phyloP scores from a whole-genome alignment of 805 yeast genomes.

The Schwanniomyces polymorphus region DNA sequence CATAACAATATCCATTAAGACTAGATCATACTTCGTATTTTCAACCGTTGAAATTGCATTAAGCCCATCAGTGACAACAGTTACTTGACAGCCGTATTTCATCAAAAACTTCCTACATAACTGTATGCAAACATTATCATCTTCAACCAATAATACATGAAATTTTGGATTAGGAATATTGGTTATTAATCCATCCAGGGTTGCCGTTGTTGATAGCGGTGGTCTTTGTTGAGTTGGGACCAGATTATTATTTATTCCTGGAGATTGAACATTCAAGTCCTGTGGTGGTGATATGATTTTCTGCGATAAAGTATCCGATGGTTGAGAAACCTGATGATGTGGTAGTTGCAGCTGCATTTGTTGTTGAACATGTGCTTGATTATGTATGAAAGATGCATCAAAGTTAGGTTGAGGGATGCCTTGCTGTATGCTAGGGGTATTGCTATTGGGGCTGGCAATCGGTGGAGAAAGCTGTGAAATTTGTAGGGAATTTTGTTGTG shows the following conservation, averaged over 20 bases:
- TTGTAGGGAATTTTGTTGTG: slow-evolving; percentile 6
- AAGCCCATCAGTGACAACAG: slow-evolving; percentile 89
- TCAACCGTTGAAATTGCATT: slow-evolving; percentile 80
- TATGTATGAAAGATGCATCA: slow-evolving; percentile 2
- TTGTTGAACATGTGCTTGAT: neutral
- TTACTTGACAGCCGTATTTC: slow-evolving; percentile 90
- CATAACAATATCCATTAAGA: slow-evolving; percentile 86
- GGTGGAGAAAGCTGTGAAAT: slow-evolving; percentile 8
- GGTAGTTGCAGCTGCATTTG: slow-evolving; percentile 4
- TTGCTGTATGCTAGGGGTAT: neutral
- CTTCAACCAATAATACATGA: slow-evolving; percentile 77
- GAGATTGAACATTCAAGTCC: slow-evolving; percentile 11
- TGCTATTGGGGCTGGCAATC: slow-evolving; percentile 6
- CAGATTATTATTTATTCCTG: slow-evolving; percentile 6
- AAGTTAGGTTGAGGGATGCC: slow-evolving; percentile 1
- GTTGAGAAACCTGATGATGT: slow-evolving; percentile 5
- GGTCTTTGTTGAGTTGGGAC: neutral
- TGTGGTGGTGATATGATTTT: slow-evolving; percentile 14
- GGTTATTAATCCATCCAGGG: slow-evolving; percentile 16
- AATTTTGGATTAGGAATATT: slow-evolving; percentile 46
- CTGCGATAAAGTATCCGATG: slow-evolving; percentile 11
- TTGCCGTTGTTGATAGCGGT: neutral
- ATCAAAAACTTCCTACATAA: slow-evolving; percentile 78
- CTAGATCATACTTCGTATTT: slow-evolving; percentile 70
- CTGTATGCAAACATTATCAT: slow-evolving; percentile 79